phyloP scores from a whole-genome alignment of 106 monocot species.

The Acanthochlamys bracteata region DNA sequence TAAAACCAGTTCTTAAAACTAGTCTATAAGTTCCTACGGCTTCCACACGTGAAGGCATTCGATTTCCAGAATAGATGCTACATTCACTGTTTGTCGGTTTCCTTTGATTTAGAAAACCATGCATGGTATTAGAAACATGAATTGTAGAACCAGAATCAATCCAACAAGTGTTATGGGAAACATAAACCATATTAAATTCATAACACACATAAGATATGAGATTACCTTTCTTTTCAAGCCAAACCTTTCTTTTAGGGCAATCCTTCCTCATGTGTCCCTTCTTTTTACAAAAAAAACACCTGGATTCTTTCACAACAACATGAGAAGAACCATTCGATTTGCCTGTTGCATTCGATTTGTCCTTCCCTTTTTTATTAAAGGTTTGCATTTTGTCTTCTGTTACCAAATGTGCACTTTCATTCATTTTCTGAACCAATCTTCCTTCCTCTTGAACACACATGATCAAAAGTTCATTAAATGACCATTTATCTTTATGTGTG shows the following conservation, averaged over 20 bases:
- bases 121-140: not conserved
- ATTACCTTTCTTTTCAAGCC: constrained; percentile 21
- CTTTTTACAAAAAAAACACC: constrained; percentile 9
- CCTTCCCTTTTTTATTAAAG: not conserved
- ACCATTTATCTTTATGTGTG: constrained; percentile 8
- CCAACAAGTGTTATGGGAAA: not conserved
- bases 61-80: not conserved
- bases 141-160: not conserved
- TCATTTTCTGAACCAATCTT: not conserved
- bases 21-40: not conserved
- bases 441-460: constrained; percentile 19
- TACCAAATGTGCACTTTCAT: not conserved
- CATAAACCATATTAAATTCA: constrained; percentile 16
- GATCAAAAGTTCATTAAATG: constrained; percentile 9
- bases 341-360: not conserved
- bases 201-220: constrained; percentile 6
- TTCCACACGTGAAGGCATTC: constrained; percentile 7
- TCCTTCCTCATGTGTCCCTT: constrained; percentile 7
- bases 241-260: constrained; percentile 6
- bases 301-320: not conserved
- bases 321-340: too few species aligned
- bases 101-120: not conserved
- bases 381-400: not conserved
- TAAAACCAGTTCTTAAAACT: not conserved
- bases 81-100: not conserved